Conservation (phyloP, 202 grass and related monocot species). For the Panicum hallii region DNA sequence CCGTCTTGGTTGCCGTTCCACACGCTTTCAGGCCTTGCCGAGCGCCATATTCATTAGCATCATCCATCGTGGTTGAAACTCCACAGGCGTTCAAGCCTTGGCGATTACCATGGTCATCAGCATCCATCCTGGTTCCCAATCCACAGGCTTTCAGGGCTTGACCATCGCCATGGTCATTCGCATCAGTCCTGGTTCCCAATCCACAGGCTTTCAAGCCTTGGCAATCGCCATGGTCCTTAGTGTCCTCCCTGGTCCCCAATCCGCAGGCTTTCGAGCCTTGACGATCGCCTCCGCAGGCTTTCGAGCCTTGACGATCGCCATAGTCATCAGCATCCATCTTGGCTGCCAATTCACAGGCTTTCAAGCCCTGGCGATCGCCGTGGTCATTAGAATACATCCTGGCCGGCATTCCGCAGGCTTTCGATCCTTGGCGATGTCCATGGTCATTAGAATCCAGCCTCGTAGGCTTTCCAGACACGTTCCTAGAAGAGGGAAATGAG, state of each 20-base stretch:
- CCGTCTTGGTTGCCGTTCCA: constrained; percentile 1
- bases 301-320: not conserved
- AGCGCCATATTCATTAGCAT: not conserved
- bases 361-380: constrained; percentile 10
- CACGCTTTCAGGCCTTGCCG: constrained; percentile 25
- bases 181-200: not conserved
- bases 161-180: not conserved
- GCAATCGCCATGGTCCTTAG: not conserved
- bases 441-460: constrained; percentile 36
- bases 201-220: not conserved
- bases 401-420: not conserved
- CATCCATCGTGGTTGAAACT: not conserved
- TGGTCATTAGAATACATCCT: constrained; percentile 15
- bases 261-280: not conserved
- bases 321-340: not conserved
- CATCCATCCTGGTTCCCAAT: constrained; percentile 16
- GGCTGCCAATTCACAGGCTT: not conserved
- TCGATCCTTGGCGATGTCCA: constrained; percentile 9
- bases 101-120: not conserved
- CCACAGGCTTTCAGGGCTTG: not conserved
- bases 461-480: constrained; percentile 26
- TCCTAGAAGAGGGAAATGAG: constrained; percentile 20
- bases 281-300: too few species aligned
- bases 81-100: constrained; percentile 30
- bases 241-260: not conserved